phyloP scores from a whole-genome alignment of 495 filamentous ascomycete genomes.

The Aspergillus carlsbadensis region DNA sequence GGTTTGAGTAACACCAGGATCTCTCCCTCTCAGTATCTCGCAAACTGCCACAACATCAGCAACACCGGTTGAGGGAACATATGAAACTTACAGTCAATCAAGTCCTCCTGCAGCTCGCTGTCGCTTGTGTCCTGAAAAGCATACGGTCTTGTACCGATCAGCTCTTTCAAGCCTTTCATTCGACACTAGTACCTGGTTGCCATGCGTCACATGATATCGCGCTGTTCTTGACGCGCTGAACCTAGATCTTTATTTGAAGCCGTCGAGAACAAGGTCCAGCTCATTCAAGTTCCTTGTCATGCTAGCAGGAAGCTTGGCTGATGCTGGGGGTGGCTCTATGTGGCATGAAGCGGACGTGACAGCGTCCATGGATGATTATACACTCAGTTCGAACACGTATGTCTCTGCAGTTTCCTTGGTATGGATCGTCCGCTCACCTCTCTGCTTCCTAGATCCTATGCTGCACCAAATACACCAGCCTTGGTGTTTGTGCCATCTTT shows the following conservation, averaged over 20 bases:
- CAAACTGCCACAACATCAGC: not conserved
- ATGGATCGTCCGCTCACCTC: no score
- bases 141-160: not conserved
- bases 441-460: no score
- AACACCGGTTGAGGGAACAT: no score
- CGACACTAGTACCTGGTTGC: not conserved
- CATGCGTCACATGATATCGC: not conserved
- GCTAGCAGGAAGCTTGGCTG: not conserved
- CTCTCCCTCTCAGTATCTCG: no score
- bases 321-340: not conserved
- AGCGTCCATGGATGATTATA: not conserved
- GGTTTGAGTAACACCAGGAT: no score
- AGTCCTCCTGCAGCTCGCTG: not conserved
- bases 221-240: not conserved
- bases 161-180: slow-evolving; percentile 1
- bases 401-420: no score
- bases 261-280: not conserved
- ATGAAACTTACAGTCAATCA: not conserved
- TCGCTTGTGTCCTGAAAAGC: not conserved
- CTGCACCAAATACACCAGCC: no score
- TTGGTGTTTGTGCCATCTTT: no score
- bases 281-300: not conserved
- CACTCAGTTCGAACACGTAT: not conserved
- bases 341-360: slow-evolving; percentile 2
- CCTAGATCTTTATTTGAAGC: not conserved